Percentiles rank a stretch among this genome's conserved stretches.
These are phyloP conservation scores for Solanum aculeatissimum DNA, from an alignment of 305 asterid genomes.

Conservation along the genomic window DNA sequence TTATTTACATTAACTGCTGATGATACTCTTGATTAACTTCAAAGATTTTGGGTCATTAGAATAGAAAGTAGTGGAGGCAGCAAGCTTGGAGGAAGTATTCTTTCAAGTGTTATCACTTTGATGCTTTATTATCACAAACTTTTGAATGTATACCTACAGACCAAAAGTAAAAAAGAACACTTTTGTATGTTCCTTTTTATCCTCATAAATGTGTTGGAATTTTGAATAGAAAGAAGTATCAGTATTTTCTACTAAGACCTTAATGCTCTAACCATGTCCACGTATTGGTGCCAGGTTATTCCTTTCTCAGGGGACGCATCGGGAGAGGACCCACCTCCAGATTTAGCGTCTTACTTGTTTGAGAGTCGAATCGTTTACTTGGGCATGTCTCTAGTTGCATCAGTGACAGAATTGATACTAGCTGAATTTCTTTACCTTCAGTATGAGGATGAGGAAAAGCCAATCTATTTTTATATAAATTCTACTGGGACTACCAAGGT, in stretches of 20 bases:
- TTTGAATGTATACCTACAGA: neutral
- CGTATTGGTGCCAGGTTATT: constrained; percentile 51
- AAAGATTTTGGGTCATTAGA: neutral
- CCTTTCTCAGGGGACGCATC: constrained; percentile 76
- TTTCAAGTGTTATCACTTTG: neutral
- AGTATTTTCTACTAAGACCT: neutral
- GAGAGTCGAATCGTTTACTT: constrained; percentile 81
- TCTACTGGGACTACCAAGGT: constrained; percentile 98
- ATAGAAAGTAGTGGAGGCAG: neutral
- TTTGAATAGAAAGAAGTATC: neutral
- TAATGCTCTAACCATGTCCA: neutral
- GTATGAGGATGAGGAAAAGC: constrained; percentile 70
- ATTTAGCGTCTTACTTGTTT: constrained; percentile 82
- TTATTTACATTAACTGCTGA: neutral
- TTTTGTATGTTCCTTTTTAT: neutral
- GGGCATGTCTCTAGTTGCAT: constrained; percentile 91
- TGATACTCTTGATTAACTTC: neutral
- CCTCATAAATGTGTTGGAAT: neutral
- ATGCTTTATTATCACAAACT: neutral
- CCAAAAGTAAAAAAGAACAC: neutral
- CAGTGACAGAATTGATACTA: constrained; percentile 76
- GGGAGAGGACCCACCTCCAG: constrained; percentile 87
- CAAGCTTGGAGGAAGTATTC: neutral
- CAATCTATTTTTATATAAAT: constrained; percentile 81
- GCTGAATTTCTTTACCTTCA: constrained; percentile 91